Base-by-base conservation (phyloP, 345 rosid species). In the Hibiscus syriacus region DNA sequence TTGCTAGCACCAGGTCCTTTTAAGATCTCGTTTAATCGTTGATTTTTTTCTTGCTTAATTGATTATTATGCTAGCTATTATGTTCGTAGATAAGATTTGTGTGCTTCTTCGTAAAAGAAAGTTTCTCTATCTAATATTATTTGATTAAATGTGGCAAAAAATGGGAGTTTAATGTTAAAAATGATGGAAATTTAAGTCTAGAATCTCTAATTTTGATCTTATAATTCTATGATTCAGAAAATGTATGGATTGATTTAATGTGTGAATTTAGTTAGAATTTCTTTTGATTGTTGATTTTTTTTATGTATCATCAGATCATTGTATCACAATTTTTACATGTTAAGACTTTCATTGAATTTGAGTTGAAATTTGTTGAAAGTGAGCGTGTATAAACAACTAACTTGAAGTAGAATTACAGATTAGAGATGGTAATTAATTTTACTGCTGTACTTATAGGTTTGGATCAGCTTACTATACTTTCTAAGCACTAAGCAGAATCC, bases 1-100 rank as follows among this genome's bases (percentile, higher is more conserved):
- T 76, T 46, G 64, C 82, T 58, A 81, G 82, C 72, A 55, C 79
- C 81, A 81, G 82, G 85, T 81, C 27, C 34, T 57, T 70, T 23
- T 34, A 58, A 58, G 66, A 58, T 69, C 72, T 56, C 55, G 43
- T 41, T 19, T 41, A 19, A 9, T 55, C 55, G 5, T 43, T 56
- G 25, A 8, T 41, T 58, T 17, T 20, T 57, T 11, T 3, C 4
- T 11, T 43, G n/a, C n/a, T 6, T 0, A n/a, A 45, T 29, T 29
- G 2, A 45, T 26, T 48, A 9, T 68, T 41, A 7, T n/a, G 16
- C 16, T 8, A 2, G 8, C 30, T 22, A 14, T 23, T 60, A 2
- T 9, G 39, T 38, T 23, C 67, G 8, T 43, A 43, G 38, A 25
- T 43, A n/a, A 63, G 36, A 22, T 68, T 39, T 55, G 71, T 6